Evolutionary conservation across 208 protist species (phyloP), one percentile per base, ranked within the genome.

Genomic region (Leishmania tarentolae): DNA sequence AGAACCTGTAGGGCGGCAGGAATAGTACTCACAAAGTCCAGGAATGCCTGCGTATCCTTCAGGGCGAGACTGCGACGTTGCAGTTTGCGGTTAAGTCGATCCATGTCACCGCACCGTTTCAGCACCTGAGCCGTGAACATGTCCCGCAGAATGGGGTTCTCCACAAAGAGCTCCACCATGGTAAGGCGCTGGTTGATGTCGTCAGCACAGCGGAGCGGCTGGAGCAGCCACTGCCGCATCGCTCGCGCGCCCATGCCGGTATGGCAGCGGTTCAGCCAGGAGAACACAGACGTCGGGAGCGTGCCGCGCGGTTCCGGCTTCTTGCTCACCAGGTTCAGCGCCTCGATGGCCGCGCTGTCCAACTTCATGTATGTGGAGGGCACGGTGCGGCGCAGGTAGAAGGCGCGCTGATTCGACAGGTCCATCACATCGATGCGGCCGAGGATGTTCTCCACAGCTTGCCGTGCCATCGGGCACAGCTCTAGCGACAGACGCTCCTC

Each of bases 151-250:
- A 92, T 89, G 0, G 91, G 83, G 80, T 93, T 95, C 61, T 99
- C 90, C 1, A 97, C 72, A 68, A 99, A 98, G 13, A 96, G 78
- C 72, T 98, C 91, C 37, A 99, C 98, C 78, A 99, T 92, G 63
- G 98, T 91, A 9, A 97, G 94, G 57, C 99, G 92, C 83, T 96
- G 87, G 63, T 94, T 90, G 82, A 99, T 99, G 46, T 98, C 91
- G 1, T 96, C 92, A 1, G 87, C 80, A 75, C 97, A 93, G 31
- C 98, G 88, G 24, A 99, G 86, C 13, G 99, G 99, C 93, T 99
- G 99, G 65, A 98, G 98, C 42, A 99, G 89, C 98, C 98, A 99
- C 86, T 99, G 95, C 24, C 94, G 87, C 84, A 99, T 94, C 76
- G 94, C 85, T n/a, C 99, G 92, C 21, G 97, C 86, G 4, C 99